Evolutionary conservation across 768 basidiomycete genomes (phyloP).

Genomic region (Boletus edulis): DNA sequence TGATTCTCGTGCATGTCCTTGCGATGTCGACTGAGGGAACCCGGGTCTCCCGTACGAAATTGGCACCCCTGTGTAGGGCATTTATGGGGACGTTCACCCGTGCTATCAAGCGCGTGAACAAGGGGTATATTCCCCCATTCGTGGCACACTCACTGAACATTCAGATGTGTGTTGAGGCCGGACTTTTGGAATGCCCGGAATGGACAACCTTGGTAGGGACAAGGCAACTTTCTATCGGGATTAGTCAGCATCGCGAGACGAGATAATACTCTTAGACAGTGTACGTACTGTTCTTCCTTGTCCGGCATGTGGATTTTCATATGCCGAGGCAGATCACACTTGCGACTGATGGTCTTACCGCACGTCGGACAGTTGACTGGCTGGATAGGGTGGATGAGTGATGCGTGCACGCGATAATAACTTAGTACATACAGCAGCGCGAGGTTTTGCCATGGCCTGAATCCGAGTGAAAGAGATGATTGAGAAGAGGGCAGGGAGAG

Average conservation of each 20-base stretch:
- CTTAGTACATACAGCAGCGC: slow-evolving; percentile 3
- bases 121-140: neutral
- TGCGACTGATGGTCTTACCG: slow-evolving; percentile 17
- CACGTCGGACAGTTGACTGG: neutral
- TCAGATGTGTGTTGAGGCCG: slow-evolving; percentile 26
- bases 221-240: slow-evolving; percentile 22
- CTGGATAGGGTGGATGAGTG: slow-evolving; percentile 7
- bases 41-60: neutral
- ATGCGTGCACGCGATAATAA: neutral
- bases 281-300: slow-evolving; percentile 25
- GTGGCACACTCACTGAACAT: slow-evolving; percentile 27
- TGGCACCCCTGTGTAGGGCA: neutral
- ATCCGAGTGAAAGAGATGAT: neutral
- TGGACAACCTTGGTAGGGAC: slow-evolving; percentile 20
- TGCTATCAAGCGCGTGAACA: slow-evolving; percentile 10
- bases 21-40: neutral
- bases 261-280: no score
- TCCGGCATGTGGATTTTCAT: slow-evolving; percentile 22
- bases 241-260: neutral
- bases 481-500: neutral
- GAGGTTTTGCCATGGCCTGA: neutral
- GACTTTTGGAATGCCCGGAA: slow-evolving; percentile 26
- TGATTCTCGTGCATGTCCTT: no score
- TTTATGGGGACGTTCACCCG: slow-evolving; percentile 4
- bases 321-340: slow-evolving; percentile 28